Evolutionary conservation across 345 rosid species (phyloP).

Genomic region (Pseudoturritis turrita): DNA sequence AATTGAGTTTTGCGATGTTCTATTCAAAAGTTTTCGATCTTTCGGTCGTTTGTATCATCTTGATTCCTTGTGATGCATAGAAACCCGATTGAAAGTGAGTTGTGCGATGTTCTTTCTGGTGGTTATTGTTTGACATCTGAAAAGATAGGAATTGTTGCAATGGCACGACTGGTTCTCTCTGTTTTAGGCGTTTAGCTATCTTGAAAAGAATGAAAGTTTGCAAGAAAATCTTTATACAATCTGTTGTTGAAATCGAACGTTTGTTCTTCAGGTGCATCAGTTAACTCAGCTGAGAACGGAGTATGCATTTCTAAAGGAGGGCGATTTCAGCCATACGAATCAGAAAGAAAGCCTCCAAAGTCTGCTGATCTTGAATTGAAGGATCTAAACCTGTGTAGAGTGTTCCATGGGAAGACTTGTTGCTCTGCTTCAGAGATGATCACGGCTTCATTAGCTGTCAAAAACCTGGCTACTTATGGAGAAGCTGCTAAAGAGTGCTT

Average conservation of each 20-base stretch:
- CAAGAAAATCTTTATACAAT: not conserved
- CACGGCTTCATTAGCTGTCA: conserved; percentile 51
- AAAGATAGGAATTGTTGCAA: not conserved
- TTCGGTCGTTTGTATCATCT: not conserved
- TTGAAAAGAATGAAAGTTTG: not conserved
- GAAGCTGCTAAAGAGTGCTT: conserved; percentile 63
- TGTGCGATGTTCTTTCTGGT: not conserved
- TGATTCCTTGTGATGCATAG: not conserved
- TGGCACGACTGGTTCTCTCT: not conserved
- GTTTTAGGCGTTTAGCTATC: not conserved
- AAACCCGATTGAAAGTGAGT: not conserved
- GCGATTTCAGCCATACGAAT: conserved; percentile 49
- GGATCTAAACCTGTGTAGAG: conserved; percentile 66
- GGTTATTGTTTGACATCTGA: not conserved
- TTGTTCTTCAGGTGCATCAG: conserved; percentile 21
- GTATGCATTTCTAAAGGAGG: conserved; percentile 71
- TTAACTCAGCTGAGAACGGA: conserved; percentile 24
- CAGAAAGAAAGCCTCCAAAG: conserved; percentile 58
- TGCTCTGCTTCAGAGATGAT: conserved; percentile 67
- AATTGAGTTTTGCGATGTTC: no score
- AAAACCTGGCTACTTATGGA: conserved; percentile 60
- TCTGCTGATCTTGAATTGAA: conserved; percentile 47
- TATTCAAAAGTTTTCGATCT: no score
- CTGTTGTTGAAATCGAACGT: not conserved
- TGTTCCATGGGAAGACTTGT: conserved; percentile 62